A percentile compares a stretch with the other conserved stretches of the same genome.
Evolutionary conservation across 106 monocot genomes (phyloP).

Genomic region (Narthecium ossifragum): DNA sequence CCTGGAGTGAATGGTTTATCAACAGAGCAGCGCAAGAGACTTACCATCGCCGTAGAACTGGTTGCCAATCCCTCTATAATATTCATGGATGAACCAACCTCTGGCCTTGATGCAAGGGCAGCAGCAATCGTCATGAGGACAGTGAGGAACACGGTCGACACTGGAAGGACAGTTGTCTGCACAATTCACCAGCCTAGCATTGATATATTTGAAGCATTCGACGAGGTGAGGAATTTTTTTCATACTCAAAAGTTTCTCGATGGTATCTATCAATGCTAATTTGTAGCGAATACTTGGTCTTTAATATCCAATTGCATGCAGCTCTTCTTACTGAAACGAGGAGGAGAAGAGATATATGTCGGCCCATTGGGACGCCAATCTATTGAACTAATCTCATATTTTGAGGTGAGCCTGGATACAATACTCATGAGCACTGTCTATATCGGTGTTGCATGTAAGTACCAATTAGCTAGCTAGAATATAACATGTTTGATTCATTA

Average conservation of each 20-base stretch:
- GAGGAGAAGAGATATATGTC: constrained; percentile 5
- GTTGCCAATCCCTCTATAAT: constrained; percentile 64
- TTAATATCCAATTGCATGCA: neutral
- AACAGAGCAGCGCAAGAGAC: constrained; percentile 55
- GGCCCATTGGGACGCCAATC: neutral
- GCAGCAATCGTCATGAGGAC: constrained; percentile 68
- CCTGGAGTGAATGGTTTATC: constrained; percentile 53
- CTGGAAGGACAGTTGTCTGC: constrained; percentile 58
- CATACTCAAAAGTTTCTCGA: too few relatives aligned
- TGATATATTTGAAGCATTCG: constrained; percentile 57
- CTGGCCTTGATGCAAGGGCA: constrained; percentile 60
- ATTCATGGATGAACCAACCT: constrained; percentile 68
- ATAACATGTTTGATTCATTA: constrained; percentile 5
- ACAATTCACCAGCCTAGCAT: constrained; percentile 67
- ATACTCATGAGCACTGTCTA: too few relatives aligned
- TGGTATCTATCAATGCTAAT: too few relatives aligned
- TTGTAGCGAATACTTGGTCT: too few relatives aligned
- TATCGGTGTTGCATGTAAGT: too few relatives aligned
- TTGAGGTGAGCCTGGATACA: neutral
- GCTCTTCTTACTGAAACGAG: constrained; percentile 4
- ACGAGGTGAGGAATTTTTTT: constrained; percentile 29
- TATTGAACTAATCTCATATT: neutral
- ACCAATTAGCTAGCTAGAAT: too few relatives aligned
- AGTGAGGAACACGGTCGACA: constrained; percentile 61
- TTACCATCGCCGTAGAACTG: constrained; percentile 63